These are phyloP conservation scores for Neoboletus subvelutipes DNA, from an alignment of 768 basidiomycete species.

Conservation along the genomic window DNA sequence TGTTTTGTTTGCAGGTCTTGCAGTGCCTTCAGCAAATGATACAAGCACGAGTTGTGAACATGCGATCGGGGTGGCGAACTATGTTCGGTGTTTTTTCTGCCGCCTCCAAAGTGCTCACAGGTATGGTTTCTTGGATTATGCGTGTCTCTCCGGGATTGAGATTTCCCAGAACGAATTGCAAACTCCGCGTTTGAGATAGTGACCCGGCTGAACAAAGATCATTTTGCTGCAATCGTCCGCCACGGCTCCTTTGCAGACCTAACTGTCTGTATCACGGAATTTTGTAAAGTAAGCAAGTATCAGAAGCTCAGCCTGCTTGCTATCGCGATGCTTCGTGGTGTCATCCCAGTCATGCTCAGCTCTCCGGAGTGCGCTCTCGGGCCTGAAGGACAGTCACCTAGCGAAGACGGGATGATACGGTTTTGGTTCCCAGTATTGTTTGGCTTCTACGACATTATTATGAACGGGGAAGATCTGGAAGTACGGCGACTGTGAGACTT, in stretches of 20 bases:
- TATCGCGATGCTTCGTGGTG: conserved; percentile 92
- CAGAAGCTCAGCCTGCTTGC: conserved; percentile 97
- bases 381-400: conserved; percentile 35
- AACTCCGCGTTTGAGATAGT: conserved; percentile 96
- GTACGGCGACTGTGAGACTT: conserved; percentile 85
- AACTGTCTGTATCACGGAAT: conserved; percentile 96
- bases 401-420: conserved; percentile 88
- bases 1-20: conserved; percentile 61
- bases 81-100: conserved; percentile 99
- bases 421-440: conserved; percentile 98
- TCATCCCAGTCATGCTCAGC: conserved; percentile 89
- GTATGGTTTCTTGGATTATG: conserved; percentile 37
- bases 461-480: conserved; percentile 99
- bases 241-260: conserved; percentile 95
- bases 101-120: conserved; percentile 88
- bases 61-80: conserved; percentile 98
- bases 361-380: conserved; percentile 64
- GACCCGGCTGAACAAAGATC: conserved; percentile 83
- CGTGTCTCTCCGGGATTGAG: background rate
- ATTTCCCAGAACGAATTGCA: conserved; percentile 73
- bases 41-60: conserved; percentile 89
- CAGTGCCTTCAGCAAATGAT: conserved; percentile 99
- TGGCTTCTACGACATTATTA: conserved; percentile 99
- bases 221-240: conserved; percentile 87
- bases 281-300: conserved; percentile 99